Conservation (phyloP, 2,329 filamentous ascomycete species). For the Blastomyces gilchristii region DNA sequence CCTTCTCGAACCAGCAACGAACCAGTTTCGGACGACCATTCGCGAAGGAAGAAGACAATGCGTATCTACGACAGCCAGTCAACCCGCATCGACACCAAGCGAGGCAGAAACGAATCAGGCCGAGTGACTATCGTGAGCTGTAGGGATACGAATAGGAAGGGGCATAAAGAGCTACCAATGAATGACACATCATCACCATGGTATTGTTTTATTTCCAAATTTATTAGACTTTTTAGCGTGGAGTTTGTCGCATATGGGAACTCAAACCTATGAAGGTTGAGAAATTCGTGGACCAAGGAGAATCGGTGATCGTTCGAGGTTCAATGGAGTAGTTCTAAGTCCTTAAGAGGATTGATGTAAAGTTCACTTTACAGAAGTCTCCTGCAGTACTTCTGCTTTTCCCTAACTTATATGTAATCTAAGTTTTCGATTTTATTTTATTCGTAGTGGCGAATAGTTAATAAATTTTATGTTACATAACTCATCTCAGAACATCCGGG, state of each 20-base stretch:
- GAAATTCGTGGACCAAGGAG: not conserved
- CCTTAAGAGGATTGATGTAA: not conserved
- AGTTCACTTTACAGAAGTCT: not conserved
- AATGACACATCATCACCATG: not conserved
- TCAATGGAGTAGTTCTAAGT: not conserved
- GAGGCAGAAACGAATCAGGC: constrained; percentile 65
- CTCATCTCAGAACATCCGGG: not conserved
- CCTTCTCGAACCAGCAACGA: constrained; percentile 50
- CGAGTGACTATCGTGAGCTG: constrained; percentile 83
- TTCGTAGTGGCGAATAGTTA: not conserved
- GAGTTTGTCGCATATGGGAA: not conserved
- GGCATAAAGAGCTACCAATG: not conserved
- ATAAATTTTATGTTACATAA: not conserved
- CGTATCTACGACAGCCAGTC: constrained; percentile 91
- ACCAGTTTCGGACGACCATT: constrained; percentile 44
- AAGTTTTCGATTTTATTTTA: not conserved
- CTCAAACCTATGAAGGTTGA: not conserved
- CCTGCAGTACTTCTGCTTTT: not conserved
- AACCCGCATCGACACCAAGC: constrained; percentile 88
- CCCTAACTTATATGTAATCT: not conserved
- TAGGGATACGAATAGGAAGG: constrained; percentile 29
- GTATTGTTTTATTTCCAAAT: not conserved
- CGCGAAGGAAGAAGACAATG: constrained; percentile 65
- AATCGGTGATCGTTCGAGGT: not conserved
- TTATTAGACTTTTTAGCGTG: not conserved